Percentiles rank a stretch among this genome's conserved stretches.
phyloP scores from a whole-genome alignment of 2,329 filamentous ascomycete species.

The Colletotrichum sp. region DNA sequence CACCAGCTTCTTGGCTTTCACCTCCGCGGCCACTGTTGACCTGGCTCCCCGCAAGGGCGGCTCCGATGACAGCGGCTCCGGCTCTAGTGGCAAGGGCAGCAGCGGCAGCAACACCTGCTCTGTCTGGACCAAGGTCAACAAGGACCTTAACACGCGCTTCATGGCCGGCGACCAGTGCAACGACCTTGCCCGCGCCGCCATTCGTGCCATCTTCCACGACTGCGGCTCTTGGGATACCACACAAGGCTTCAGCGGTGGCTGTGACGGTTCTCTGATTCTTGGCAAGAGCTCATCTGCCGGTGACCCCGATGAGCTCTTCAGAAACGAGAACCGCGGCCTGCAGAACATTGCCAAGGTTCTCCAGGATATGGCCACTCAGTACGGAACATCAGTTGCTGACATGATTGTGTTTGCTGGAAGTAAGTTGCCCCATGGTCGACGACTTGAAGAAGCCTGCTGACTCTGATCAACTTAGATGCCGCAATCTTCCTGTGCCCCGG shows the following conservation, averaged over 20 bases:
- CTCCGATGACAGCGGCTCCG: neutral
- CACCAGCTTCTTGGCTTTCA: neutral
- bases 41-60: neutral
- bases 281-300: slow-evolving; percentile 15
- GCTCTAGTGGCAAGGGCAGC: neutral
- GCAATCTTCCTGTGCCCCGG: slow-evolving; percentile 53
- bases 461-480: slow-evolving; percentile 35
- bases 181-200: slow-evolving; percentile 44
- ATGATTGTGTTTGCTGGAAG: slow-evolving; percentile 52
- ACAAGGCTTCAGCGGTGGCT: slow-evolving; percentile 42
- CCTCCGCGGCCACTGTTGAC: neutral
- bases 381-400: slow-evolving; percentile 55
- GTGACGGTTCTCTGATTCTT: slow-evolving; percentile 50
- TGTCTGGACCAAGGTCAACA: slow-evolving; percentile 44
- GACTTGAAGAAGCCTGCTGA: neutral
- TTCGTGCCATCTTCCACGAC: slow-evolving; percentile 53
- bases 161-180: slow-evolving; percentile 37
- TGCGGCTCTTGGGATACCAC: slow-evolving; percentile 45
- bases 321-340: slow-evolving; percentile 52
- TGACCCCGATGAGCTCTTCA: slow-evolving; percentile 35
- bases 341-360: slow-evolving; percentile 42
- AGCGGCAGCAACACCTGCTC: neutral
- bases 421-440: neutral
- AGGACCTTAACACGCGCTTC: slow-evolving; percentile 39
- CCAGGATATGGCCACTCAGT: slow-evolving; percentile 38